Conservation (phyloP, 805 yeast species). For the Hanseniaspora singularis region DNA sequence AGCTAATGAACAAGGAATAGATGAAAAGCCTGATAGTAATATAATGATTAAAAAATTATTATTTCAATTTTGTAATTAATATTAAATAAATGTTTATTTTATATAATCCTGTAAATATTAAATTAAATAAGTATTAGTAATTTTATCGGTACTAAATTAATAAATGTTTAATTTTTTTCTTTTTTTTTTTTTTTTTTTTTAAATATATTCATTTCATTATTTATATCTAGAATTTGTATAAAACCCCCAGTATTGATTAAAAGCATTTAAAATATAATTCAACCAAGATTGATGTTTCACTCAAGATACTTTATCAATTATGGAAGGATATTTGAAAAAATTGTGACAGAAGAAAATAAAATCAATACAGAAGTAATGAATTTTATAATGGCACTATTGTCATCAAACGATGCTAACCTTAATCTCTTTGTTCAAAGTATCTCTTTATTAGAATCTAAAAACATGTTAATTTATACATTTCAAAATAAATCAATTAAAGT, state of each 20-base stretch:
- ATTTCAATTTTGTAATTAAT: not conserved
- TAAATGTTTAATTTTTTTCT: no score
- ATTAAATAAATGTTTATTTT: no score
- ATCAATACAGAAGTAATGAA: constrained; percentile 25
- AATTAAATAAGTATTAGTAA: no score
- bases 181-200: not conserved
- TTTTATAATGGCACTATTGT: constrained; percentile 16
- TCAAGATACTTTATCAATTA: constrained; percentile 19
- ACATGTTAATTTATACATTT: constrained; percentile 27
- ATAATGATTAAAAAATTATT: not conserved
- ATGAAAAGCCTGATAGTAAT: not conserved
- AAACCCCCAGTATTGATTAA: no score
- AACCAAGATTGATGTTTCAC: constrained; percentile 4
- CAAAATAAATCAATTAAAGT: constrained; percentile 10
- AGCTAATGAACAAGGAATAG: not conserved
- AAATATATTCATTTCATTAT: no score
- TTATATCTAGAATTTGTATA: no score
- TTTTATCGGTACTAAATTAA: no score
- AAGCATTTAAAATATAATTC: no score
- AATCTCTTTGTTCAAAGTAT: constrained; percentile 28
- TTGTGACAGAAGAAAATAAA: constrained; percentile 16
- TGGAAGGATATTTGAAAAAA: constrained; percentile 20
- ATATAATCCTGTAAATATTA: no score
- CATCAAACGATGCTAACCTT: constrained; percentile 26
- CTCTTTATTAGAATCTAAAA: constrained; percentile 27